Evolutionary conservation across 140 eudicot species (phyloP), one percentile per base, ranked within the genome.

Genomic region (Senecio squalidus): DNA sequence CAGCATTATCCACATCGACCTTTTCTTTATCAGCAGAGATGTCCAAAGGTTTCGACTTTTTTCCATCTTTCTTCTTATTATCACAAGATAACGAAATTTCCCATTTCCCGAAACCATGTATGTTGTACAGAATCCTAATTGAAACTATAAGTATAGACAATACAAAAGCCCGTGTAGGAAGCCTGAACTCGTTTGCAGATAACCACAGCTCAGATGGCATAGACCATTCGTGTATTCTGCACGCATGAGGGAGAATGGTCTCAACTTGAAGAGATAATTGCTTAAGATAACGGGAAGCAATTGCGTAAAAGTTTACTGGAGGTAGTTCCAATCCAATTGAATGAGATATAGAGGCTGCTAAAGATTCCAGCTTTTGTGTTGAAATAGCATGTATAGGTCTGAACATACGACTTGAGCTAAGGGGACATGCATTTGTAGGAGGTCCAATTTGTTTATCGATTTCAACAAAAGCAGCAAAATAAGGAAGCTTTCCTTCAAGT

Each of bases 91-190:
- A 65, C 43, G 76, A 65, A 45, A 9, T 60, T 79, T 86, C 98
- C 98, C 94, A 91, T 51, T 78, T 67, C 64, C 96, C 98, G 66
- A 76, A 80, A 43, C 98, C 96, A 70, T 91, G 79, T 15, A 91
- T 53, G 28, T 91, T 62, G 63, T 78, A 81, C 41, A 81, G 63
- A 52, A 76, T 74, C 74, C 98, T 74, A 33, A 86, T 77, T 7
- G 98, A 63, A 39, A 86, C 89, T 64, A 91, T 79, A 65, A 90
- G 64, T 56, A 90, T 74, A 22, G 94, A 78, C 85, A 86, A 72
- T 44, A 90, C 83, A 67, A 43, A 78, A 31, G 73, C 91, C 33
- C 96, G 91, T 57, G 88, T 74, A 41, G 98, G 98, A 59, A 81
- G 81, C 64, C 85, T 74, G 26, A 30, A 52, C 55, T 79, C 90